Evolutionary conservation across 805 yeast genomes (phyloP).

Genomic region (Pichia nakasei): DNA sequence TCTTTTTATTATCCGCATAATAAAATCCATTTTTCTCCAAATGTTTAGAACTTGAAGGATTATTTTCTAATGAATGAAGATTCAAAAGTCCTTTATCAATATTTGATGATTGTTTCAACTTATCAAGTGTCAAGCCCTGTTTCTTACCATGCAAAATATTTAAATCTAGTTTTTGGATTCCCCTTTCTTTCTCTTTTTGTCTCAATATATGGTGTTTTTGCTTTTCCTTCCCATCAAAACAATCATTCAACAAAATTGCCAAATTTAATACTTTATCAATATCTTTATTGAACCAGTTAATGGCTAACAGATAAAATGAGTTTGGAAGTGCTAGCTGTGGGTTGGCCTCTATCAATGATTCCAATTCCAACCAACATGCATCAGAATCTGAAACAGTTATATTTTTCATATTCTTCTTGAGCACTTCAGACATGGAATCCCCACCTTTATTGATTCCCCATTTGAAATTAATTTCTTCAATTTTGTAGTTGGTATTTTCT

Average conservation of each 20-base stretch:
- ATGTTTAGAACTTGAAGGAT: no score
- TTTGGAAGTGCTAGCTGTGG: constrained; percentile 29
- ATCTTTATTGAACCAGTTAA: constrained; percentile 39
- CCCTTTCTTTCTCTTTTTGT: not conserved
- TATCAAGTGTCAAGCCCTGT: no score
- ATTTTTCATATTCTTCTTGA: not conserved
- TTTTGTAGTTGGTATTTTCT: not conserved
- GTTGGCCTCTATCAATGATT: constrained; percentile 27
- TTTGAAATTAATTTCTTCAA: not conserved
- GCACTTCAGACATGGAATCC: not conserved
- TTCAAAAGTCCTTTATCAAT: no score
- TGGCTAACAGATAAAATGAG: constrained; percentile 30
- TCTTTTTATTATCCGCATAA: not conserved
- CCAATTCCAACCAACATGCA: constrained; percentile 23
- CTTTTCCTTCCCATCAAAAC: not conserved
- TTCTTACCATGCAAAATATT: no score
- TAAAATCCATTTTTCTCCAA: not conserved
- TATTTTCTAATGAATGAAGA: no score
- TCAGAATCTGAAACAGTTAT: not conserved
- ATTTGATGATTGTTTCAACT: no score
- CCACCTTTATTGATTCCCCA: no score
- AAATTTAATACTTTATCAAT: constrained; percentile 29
- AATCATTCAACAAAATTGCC: constrained; percentile 23
- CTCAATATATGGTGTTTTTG: not conserved
- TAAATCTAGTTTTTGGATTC: not conserved